These are phyloP conservation scores for Pichia sp. DNA, from an alignment of 1,139 yeast genomes.

Conservation along the genomic window DNA sequence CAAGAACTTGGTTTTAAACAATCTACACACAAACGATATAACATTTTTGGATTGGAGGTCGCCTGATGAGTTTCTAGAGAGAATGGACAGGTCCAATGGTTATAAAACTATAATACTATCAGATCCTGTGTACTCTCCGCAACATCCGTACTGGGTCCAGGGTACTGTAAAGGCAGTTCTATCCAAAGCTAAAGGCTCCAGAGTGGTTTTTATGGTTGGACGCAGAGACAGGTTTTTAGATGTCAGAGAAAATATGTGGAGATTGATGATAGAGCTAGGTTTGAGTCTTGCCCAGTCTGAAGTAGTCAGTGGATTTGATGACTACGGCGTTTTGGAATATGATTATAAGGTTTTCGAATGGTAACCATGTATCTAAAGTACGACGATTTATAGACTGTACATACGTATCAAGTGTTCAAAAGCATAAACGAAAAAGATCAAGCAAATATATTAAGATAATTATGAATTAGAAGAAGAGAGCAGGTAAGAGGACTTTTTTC, in stretches of 20 bases:
- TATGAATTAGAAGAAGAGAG: neutral
- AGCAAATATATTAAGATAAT: too few relatives aligned
- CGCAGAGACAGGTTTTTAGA: slow-evolving; percentile 55
- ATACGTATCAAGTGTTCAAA: too few relatives aligned
- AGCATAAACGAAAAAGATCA: too few relatives aligned
- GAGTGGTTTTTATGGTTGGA: slow-evolving; percentile 68
- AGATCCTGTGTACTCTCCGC: slow-evolving; percentile 81
- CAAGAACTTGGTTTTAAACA: slow-evolving; percentile 35
- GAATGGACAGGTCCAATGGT: slow-evolving; percentile 8
- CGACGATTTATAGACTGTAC: too few relatives aligned
- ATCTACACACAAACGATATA: slow-evolving; percentile 34
- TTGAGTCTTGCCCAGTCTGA: slow-evolving; percentile 25
- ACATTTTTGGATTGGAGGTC: slow-evolving; percentile 63
- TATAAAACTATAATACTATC: slow-evolving; percentile 63
- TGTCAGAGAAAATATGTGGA: slow-evolving; percentile 58
- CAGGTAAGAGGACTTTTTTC: neutral
- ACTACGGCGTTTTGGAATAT: slow-evolving; percentile 70
- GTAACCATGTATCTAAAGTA: slow-evolving; percentile 1
- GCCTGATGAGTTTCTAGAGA: slow-evolving; percentile 35
- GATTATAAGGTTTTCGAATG: slow-evolving; percentile 39
- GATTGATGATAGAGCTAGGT: slow-evolving; percentile 33
- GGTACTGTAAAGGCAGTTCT: slow-evolving; percentile 44
- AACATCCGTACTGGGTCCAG: slow-evolving; percentile 70
- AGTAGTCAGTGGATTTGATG: slow-evolving; percentile 66
- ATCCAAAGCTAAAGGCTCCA: slow-evolving; percentile 23